Base-by-base conservation (phyloP, 192 early-diverging fungal species). In the Coemansia sp. region DNA sequence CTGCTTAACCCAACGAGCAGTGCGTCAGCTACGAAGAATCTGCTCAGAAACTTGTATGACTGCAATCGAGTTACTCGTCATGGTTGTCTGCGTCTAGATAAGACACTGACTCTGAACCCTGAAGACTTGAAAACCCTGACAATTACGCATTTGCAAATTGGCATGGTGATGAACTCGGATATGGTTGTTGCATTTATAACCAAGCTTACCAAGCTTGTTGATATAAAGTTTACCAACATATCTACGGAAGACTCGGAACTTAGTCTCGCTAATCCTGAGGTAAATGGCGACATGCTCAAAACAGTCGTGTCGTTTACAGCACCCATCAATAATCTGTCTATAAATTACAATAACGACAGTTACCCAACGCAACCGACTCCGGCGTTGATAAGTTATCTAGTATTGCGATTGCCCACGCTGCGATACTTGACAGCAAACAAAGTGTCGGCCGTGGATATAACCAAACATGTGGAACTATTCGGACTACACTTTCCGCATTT, bases 141-240 rank as follows among this genome's bases (percentile, higher is more conserved):
- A 17, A 15, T 56, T 8, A 56, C 55, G n/a, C 17, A 37, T 21
- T 32, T 56, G 55, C 55, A 56, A 12, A 19, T 56, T 21, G 55
- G 55, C 35, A 56, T 37, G 55, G 14, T 5, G n/a, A 14, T 56
- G 29, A 9, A n/a, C 14, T 32, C 55, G 7, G 5, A 11, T 9
- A 17, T 56, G 55, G 14, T 56, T 5, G 29, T 56, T 19, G 35
- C 14, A n/a, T 56, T 56, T 37, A 32, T 56, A 17, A n/a, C n/a
- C 15, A 56, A 17, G 37, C 29, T 56, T 12, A 1, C 32, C 17
- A 25, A 6, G 7, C 55, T 56, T 7, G 17, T 29, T 7, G 29
- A 56, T 8, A 32, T 56, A 5, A 56, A 56, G 17, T 56, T 56
- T 22, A 56, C 56, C 32, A 66, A 51, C 24, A 19, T 37, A 37